Evolutionary conservation across 1,284 basidiomycete species (phyloP), one percentile per base, ranked within the genome.

Genomic region (Afroboletus lepidellus): DNA sequence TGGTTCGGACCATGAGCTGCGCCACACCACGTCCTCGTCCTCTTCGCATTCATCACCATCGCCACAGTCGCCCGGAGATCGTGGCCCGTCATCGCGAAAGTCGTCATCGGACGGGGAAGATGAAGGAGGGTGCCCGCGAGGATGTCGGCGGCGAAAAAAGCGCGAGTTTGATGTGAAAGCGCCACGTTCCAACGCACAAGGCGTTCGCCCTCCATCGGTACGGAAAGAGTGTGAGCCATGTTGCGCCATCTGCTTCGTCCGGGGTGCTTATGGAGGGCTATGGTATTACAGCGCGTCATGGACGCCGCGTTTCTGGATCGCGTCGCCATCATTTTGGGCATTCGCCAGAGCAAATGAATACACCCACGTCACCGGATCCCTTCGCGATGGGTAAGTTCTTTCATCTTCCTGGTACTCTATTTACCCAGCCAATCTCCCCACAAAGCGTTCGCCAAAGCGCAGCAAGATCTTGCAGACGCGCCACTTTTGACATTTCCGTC

Each of bases 301-400:
- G 41, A 6, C 57, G 47, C 27, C 59, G 50, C 29, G 23, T 24
- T 30, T 63, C 60, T 30, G 58, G 55, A 2, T 61, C 50, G 8
- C 62, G 38, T 27, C 54, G 45, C 24, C 51, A 49, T 16, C 49
- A 47, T 13, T 50, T 53, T 11, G 43, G 27, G 1, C 46, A 51
- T 30, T n/a, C 39, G 6, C 38, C 51, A 25, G 56, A 60, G 18
- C 32, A 43, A 25, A 52, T 25, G 30, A 24, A 41, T 3, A 1
- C 21, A 21, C 37, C 48, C 1, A 3, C 51, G 0, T 48, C 58
- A 7, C 57, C 55, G 1, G 62, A 66, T 51, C 55, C 58, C 9
- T 64, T 64, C 32, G 53, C 64, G 18, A 41, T 43, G 12, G 63
- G 63, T 69, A 11, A 46, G 61, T 18, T n/a, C 2, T 33, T 24